Conservation (phyloP, 345 rosid genomes). For the Salix caprea region DNA sequence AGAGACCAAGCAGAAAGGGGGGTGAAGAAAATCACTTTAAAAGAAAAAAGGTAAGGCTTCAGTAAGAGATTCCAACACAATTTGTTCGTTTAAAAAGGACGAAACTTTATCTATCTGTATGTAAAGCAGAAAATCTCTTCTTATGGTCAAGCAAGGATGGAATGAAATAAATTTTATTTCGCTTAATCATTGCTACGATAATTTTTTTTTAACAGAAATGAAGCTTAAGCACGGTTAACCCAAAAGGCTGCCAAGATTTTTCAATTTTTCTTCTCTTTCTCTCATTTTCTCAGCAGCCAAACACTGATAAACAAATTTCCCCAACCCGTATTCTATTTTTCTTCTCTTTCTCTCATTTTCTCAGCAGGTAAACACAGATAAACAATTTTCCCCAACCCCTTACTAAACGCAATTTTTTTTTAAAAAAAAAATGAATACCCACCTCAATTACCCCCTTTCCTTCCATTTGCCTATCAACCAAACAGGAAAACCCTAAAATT, state of each 20-base stretch:
- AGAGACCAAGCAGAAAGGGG: neutral
- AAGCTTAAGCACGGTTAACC: neutral
- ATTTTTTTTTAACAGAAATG: neutral
- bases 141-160: neutral
- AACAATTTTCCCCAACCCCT: too few relatives aligned
- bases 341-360: neutral
- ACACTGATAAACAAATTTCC: too few relatives aligned
- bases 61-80: neutral
- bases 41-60: neutral
- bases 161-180: neutral
- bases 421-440: neutral
- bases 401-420: neutral
- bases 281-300: too few relatives aligned
- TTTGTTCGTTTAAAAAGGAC: neutral
- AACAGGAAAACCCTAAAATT: neutral
- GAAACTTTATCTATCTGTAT: neutral
- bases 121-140: neutral
- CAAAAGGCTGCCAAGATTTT: neutral
- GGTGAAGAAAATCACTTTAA: neutral
- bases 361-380: too few relatives aligned
- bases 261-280: neutral
- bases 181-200: neutral
- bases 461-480: neutral
- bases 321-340: too few relatives aligned
- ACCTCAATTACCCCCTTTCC: neutral